phyloP scores from a whole-genome alignment of 495 filamentous ascomycete species.

The Astrothelium macrocarpum region DNA sequence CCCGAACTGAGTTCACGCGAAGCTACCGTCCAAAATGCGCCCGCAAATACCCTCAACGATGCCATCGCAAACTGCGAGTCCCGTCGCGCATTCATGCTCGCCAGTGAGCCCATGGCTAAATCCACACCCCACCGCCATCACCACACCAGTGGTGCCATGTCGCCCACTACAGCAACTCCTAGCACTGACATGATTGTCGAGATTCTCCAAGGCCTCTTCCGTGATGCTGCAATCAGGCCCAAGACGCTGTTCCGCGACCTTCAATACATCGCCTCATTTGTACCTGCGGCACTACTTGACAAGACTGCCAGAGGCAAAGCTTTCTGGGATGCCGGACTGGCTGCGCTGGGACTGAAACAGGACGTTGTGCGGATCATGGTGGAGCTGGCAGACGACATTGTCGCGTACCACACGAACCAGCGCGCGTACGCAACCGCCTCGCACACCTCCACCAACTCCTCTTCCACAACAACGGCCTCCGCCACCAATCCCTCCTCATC shows the following conservation, averaged over 20 bases:
- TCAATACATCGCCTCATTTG: conserved; percentile 90
- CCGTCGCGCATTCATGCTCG: conserved; percentile 48
- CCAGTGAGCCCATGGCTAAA: conserved; percentile 14
- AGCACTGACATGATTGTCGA: conserved; percentile 68
- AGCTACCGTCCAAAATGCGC: conserved; percentile 23
- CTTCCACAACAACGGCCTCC: conserved; percentile 15
- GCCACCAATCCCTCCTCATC: conserved; percentile 9
- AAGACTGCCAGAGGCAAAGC: conserved; percentile 81
- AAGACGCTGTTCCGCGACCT: conserved; percentile 90
- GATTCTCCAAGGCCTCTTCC: conserved; percentile 69
- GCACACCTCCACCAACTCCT: conserved; percentile 28
- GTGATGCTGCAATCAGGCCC: conserved; percentile 65
- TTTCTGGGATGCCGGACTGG: conserved; percentile 88
- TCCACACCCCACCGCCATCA: neutral
- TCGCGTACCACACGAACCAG: conserved; percentile 46
- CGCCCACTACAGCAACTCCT: conserved; percentile 22
- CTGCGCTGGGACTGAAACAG: conserved; percentile 79
- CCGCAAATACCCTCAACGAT: conserved; percentile 45
- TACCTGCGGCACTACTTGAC: conserved; percentile 70
- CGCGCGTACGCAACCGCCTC: conserved; percentile 28
- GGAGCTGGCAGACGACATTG: conserved; percentile 69
- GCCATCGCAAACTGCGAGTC: conserved; percentile 61
- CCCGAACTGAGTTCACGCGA: conserved; percentile 27
- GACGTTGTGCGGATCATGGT: conserved; percentile 86
- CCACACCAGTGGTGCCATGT: neutral